Percentiles rank a stretch among this genome's conserved stretches.
Conservation (phyloP, 768 basidiomycete species). For the Suillus tomentosus region DNA sequence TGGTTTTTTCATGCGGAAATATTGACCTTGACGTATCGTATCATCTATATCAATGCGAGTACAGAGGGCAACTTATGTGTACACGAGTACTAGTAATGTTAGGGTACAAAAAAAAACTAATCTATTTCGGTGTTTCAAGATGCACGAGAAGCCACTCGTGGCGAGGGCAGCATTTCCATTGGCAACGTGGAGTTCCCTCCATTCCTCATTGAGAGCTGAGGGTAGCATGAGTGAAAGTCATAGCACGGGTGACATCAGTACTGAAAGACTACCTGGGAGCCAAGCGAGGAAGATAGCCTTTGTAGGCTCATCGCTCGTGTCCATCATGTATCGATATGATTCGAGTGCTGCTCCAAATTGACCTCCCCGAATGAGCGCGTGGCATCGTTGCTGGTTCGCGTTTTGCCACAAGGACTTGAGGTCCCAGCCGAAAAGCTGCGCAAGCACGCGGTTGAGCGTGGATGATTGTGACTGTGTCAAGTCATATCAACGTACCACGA, state of each 20-base stretch:
- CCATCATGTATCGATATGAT: conserved; percentile 1
- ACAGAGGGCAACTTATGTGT: too few relatives aligned
- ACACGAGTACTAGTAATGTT: too few relatives aligned
- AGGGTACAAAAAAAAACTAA: neutral
- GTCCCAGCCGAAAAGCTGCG: conserved; percentile 2
- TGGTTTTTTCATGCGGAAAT: too few relatives aligned
- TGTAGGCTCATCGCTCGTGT: neutral
- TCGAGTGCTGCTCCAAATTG: conserved; percentile 2
- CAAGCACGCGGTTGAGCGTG: neutral
- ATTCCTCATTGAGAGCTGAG: too few relatives aligned
- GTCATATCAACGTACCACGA: neutral
- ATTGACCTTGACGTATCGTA: too few relatives aligned
- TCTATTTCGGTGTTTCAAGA: neutral
- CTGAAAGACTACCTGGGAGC: too few relatives aligned
- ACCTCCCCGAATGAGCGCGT: neutral
- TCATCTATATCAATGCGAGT: too few relatives aligned
- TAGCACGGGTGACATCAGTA: too few relatives aligned
- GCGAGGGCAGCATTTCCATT: neutral
- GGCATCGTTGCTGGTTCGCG: neutral
- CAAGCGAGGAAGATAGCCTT: neutral
- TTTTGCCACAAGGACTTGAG: conserved; percentile 1
- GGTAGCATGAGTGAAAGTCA: too few relatives aligned
- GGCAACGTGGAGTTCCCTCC: too few relatives aligned
- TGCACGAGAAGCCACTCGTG: neutral
- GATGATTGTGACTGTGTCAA: neutral